phyloP scores from a whole-genome alignment of 2,329 filamentous ascomycete species.

The Cladophialophora psammophila region DNA sequence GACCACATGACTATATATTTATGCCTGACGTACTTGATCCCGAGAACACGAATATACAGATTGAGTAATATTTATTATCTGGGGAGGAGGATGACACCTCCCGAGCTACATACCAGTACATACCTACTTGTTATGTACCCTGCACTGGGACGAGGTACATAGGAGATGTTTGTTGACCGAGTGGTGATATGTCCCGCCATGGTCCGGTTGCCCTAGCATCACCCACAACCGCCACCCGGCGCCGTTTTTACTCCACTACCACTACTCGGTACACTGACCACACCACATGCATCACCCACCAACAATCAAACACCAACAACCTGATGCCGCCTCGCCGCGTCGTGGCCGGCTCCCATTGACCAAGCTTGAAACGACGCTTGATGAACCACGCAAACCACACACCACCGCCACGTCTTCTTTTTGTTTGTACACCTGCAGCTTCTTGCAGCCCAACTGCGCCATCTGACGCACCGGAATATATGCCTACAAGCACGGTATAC shows the following conservation, averaged over 20 bases:
- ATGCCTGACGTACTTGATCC: background rate
- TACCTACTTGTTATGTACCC: too few species aligned
- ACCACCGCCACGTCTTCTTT: slow-evolving; percentile 17
- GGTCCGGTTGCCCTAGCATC: slow-evolving; percentile 16
- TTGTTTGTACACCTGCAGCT: slow-evolving; percentile 5
- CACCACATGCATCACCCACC: slow-evolving; percentile 16
- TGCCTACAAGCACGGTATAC: background rate
- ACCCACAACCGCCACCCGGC: slow-evolving; percentile 4
- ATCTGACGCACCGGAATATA: slow-evolving; percentile 3
- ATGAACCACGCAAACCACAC: slow-evolving; percentile 22
- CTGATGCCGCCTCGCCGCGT: slow-evolving; percentile 7
- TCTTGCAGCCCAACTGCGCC: slow-evolving; percentile 21
- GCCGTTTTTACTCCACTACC: background rate
- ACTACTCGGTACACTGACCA: too few species aligned
- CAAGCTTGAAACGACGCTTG: slow-evolving; percentile 4
- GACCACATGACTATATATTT: slow-evolving; percentile 1
- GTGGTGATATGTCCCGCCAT: background rate
- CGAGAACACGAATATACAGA: too few species aligned
- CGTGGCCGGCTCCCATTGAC: slow-evolving; percentile 27
- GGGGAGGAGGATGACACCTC: background rate
- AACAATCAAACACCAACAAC: slow-evolving; percentile 15
- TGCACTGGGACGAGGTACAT: too few species aligned
- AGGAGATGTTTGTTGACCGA: slow-evolving; percentile 1
- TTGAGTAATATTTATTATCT: too few species aligned
- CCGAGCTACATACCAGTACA: too few species aligned